Percentiles rank a stretch among this genome's conserved stretches.
These are phyloP conservation scores for Pneumocystis jirovecii DNA, from an alignment of 1,139 yeast species.

Conservation along the genomic window DNA sequence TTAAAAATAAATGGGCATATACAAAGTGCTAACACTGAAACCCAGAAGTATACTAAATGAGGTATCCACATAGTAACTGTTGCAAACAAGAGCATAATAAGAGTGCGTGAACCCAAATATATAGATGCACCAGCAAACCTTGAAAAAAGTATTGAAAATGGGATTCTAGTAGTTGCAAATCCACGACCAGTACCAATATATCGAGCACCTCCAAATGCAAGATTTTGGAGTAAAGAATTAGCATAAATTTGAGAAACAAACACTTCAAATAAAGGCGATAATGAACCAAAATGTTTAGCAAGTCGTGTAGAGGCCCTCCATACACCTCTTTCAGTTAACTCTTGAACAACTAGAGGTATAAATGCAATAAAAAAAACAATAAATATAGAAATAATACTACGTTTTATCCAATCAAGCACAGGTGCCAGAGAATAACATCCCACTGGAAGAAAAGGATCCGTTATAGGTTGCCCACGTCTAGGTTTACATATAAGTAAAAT, in stretches of 20 bases:
- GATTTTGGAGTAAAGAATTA: slow-evolving; percentile 74
- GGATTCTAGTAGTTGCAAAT: slow-evolving; percentile 96
- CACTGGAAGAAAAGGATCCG: slow-evolving; percentile 68
- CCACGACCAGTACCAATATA: slow-evolving; percentile 99
- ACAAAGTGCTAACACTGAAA: slow-evolving; percentile 76
- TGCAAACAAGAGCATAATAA: slow-evolving; percentile 80
- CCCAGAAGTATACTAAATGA: slow-evolving; percentile 97
- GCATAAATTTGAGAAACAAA: slow-evolving; percentile 97
- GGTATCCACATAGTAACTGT: slow-evolving; percentile 95
- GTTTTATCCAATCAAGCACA: slow-evolving; percentile 91
- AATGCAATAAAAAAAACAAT: slow-evolving; percentile 96
- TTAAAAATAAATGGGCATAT: slow-evolving; percentile 90
- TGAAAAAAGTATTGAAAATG: slow-evolving; percentile 85
- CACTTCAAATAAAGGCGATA: slow-evolving; percentile 95
- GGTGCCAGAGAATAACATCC: slow-evolving; percentile 93
- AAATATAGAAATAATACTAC: slow-evolving; percentile 92
- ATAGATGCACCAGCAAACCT: slow-evolving; percentile 96
- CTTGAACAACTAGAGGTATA: slow-evolving; percentile 91
- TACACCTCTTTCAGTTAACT: slow-evolving; percentile 90
- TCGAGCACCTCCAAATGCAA: slow-evolving; percentile 98
- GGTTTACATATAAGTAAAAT: slow-evolving; percentile 78
- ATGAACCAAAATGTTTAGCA: slow-evolving; percentile 69
- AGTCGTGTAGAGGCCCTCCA: slow-evolving; percentile 93
- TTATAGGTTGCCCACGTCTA: slow-evolving; percentile 68
- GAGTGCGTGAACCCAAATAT: slow-evolving; percentile 85